Evolutionary conservation across 768 basidiomycete genomes (phyloP).

Genomic region (Tylopilus sp.): DNA sequence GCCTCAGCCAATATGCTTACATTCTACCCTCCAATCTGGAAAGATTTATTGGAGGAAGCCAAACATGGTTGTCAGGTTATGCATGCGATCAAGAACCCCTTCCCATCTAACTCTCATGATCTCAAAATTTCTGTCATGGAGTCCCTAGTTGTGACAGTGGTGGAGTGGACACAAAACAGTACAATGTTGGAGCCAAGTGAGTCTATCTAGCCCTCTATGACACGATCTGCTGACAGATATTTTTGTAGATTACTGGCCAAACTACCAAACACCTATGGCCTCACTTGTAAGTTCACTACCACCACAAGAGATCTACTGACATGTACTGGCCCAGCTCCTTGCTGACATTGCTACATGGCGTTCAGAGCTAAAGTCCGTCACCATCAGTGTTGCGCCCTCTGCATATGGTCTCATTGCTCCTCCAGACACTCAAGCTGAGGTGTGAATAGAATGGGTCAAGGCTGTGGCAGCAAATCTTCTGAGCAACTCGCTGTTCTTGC

Average conservation of each 20-base stretch:
- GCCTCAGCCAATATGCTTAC: not conserved
- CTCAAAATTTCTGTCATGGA: not conserved
- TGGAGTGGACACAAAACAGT: not conserved
- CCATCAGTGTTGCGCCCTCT: not conserved
- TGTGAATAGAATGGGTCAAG: not conserved
- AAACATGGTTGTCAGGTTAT: not conserved
- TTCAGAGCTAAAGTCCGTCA: not conserved
- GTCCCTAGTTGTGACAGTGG: not conserved
- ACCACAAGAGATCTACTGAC: not conserved
- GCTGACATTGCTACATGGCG: not conserved
- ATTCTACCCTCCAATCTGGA: not conserved
- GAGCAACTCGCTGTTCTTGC: no score
- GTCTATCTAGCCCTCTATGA: not conserved
- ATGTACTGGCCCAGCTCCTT: not conserved
- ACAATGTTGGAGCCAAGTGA: not conserved
- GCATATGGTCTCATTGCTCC: not conserved
- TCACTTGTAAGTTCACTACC: not conserved
- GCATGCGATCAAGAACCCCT: not conserved
- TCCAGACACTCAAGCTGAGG: not conserved
- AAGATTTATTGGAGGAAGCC: not conserved
- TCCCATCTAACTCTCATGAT: not conserved
- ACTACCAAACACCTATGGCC: not conserved
- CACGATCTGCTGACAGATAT: not conserved
- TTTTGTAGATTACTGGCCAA: not conserved
- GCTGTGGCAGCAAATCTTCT: not conserved